These are phyloP conservation scores for Coemansia reversa DNA, from an alignment of 192 early-diverging fungal genomes.

Conservation along the genomic window DNA sequence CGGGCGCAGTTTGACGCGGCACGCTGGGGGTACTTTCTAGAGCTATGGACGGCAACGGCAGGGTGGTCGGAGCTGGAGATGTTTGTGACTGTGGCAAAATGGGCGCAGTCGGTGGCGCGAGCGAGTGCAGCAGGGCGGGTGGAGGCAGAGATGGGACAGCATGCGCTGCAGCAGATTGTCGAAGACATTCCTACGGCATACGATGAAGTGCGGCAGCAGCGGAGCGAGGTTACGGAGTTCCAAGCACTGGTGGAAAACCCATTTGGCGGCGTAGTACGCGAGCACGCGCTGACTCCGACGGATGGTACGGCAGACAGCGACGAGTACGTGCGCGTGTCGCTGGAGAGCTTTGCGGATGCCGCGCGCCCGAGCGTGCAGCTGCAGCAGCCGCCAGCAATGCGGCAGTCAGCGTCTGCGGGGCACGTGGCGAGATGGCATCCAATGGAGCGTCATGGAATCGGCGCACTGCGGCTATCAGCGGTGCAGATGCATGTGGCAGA, in stretches of 20 bases:
- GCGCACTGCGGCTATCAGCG: constrained; percentile 31
- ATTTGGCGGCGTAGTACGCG: constrained; percentile 38
- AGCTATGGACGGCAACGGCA: constrained; percentile 39
- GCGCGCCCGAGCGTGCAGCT: constrained; percentile 3
- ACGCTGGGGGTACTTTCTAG: constrained; percentile 50
- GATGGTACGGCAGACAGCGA: constrained; percentile 14
- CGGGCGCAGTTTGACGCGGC: constrained; percentile 29
- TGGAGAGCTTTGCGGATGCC: constrained; percentile 17
- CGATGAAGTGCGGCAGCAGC: constrained; percentile 39
- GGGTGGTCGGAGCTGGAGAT: constrained; percentile 51
- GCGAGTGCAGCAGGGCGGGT: constrained; percentile 12
- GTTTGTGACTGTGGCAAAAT: constrained; percentile 41
- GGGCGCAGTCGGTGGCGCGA: constrained; percentile 42
- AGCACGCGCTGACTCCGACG: constrained; percentile 31
- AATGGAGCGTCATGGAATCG: constrained; percentile 12
- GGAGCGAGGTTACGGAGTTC: constrained; percentile 46
- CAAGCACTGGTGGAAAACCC: constrained; percentile 44
- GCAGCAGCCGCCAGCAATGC: constrained; percentile 12
- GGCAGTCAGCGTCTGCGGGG: constrained; percentile 18
- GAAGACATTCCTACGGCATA: constrained; percentile 17
- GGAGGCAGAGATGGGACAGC: neutral
- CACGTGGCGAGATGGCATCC: constrained; percentile 4
- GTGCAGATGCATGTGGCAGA: constrained; percentile 20
- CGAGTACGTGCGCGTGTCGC: constrained; percentile 46
- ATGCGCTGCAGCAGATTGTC: constrained; percentile 23